Conservation (phyloP, 108 stramenopile genomes). For the Chaetoceros tenuissimus region DNA sequence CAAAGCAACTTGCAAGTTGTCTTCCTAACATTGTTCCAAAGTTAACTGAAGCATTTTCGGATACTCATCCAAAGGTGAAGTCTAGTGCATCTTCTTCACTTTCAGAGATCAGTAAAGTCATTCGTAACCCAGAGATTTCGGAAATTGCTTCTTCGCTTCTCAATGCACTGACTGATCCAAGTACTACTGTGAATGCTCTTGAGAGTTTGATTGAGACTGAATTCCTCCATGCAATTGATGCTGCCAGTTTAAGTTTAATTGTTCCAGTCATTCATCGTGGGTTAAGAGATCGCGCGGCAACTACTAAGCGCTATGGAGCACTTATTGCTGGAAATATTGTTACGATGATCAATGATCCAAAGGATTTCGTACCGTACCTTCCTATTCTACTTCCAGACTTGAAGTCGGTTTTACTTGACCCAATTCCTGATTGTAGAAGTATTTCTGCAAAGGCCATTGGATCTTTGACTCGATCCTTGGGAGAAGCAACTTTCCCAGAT, state of each 20-base stretch:
- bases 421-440: constrained; percentile 94
- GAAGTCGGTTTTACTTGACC: constrained; percentile 84
- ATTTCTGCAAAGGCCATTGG: constrained; percentile 92
- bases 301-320: constrained; percentile 90
- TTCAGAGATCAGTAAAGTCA: constrained; percentile 91
- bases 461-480: constrained; percentile 86
- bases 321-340: constrained; percentile 97
- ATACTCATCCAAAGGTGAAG: constrained; percentile 97
- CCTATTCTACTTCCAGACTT: constrained; percentile 87
- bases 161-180: constrained; percentile 90
- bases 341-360: constrained; percentile 92
- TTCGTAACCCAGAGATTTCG: constrained; percentile 95
- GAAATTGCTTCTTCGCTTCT: constrained; percentile 65
- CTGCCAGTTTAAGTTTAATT: constrained; percentile 94
- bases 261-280: constrained; percentile 96
- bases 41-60: constrained; percentile 91
- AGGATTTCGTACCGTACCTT: constrained; percentile 93
- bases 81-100: constrained; percentile 85
- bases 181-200: constrained; percentile 57
- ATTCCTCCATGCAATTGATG: constrained; percentile 98
- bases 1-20: constrained; percentile 93
- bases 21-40: constrained; percentile 97
- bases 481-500: constrained; percentile 84
- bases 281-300: constrained; percentile 87
- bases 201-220: constrained; percentile 83